A percentile compares a stretch with the other conserved stretches of the same genome.
These are phyloP conservation scores for Canna indica DNA, from an alignment of 176 grass and related monocot genomes.

Conservation along the genomic window DNA sequence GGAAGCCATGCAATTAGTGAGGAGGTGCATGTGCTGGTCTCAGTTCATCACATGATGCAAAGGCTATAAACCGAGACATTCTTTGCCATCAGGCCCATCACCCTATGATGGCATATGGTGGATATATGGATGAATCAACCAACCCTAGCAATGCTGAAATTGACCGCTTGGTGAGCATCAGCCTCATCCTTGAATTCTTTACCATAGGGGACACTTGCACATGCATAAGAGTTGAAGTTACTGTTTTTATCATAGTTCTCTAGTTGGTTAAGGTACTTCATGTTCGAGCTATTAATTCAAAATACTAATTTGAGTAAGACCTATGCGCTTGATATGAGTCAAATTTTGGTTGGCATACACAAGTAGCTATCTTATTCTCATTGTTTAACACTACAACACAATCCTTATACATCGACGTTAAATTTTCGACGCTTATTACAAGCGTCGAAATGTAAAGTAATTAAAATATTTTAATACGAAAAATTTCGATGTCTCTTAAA, in stretches of 20 bases:
- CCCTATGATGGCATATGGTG: background rate
- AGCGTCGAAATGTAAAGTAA: no score
- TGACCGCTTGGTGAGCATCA: background rate
- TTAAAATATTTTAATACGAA: no score
- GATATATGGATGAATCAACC: background rate
- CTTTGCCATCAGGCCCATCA: background rate
- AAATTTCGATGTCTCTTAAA: no score
- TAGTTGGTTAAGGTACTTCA: no score
- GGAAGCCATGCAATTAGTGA: background rate
- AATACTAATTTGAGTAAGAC: background rate
- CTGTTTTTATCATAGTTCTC: background rate
- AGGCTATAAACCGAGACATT: background rate
- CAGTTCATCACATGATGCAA: constrained; percentile 9
- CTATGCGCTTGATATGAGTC: background rate
- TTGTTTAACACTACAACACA: no score
- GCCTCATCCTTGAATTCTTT: background rate
- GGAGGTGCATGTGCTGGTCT: constrained; percentile 5
- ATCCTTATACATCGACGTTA: no score
- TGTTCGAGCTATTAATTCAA: background rate
- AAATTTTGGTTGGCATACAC: background rate
- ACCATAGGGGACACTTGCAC: background rate
- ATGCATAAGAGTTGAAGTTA: background rate
- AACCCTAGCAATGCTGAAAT: background rate
- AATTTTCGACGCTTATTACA: no score
- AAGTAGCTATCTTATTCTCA: no score